Evolutionary conservation across 129 eudicot species (phyloP).

Genomic region (Flaveria sonorensis): DNA sequence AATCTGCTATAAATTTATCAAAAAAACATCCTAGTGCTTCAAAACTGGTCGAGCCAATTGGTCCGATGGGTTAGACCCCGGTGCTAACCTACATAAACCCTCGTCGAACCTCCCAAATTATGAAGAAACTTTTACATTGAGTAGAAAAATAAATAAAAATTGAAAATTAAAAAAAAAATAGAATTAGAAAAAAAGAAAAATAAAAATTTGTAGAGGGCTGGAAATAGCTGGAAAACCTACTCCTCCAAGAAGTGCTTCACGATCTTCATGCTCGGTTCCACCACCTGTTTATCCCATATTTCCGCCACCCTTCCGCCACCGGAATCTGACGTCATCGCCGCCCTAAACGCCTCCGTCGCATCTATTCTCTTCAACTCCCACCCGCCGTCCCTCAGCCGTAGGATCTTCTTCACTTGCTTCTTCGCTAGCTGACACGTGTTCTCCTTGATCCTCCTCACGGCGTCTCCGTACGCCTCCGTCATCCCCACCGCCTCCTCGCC

Average conservation of each 20-base stretch:
- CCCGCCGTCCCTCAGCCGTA: slow-evolving; percentile 71
- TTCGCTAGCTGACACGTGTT: slow-evolving; percentile 85
- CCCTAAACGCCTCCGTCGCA: slow-evolving; percentile 75
- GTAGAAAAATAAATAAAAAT: slow-evolving; percentile 23
- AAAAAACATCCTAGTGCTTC: slow-evolving; percentile 34
- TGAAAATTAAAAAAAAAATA: not conserved
- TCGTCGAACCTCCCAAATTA: slow-evolving; percentile 24
- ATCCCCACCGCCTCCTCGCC: slow-evolving; percentile 15
- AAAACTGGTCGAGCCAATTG: slow-evolving; percentile 40
- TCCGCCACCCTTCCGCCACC: slow-evolving; percentile 40
- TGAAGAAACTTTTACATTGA: slow-evolving; percentile 15
- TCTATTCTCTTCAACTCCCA: slow-evolving; percentile 73
- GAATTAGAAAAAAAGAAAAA: not conserved
- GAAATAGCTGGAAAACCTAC: slow-evolving; percentile 88
- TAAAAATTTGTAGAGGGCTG: slow-evolving; percentile 39
- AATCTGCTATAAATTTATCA: slow-evolving; percentile 7
- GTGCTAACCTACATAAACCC: slow-evolving; percentile 33
- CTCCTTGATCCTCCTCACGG: slow-evolving; percentile 68
- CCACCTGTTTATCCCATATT: slow-evolving; percentile 72
- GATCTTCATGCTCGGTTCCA: slow-evolving; percentile 88
- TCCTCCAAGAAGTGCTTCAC: slow-evolving; percentile 85
- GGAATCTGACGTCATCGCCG: slow-evolving; percentile 44
- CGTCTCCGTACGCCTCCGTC: slow-evolving; percentile 49
- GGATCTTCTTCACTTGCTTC: slow-evolving; percentile 74
- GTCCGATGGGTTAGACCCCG: slow-evolving; percentile 22